phyloP scores from a whole-genome alignment of 1,284 basidiomycete genomes.

The Prillingera fragicola region DNA sequence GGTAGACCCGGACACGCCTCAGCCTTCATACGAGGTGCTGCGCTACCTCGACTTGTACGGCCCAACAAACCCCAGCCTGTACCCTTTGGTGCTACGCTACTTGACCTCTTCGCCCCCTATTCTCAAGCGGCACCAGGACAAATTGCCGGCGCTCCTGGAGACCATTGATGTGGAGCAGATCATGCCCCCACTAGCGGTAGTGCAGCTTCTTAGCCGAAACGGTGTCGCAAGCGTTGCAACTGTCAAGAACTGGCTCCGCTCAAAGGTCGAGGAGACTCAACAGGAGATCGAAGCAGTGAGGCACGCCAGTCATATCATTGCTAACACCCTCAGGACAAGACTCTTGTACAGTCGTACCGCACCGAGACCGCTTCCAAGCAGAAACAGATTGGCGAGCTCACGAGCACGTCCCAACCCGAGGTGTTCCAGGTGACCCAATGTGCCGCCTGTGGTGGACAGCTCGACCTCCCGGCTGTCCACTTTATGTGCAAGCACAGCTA shows the following conservation, averaged over 20 bases:
- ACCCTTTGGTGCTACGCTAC: conserved; percentile 83
- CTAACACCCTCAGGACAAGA: conserved; percentile 60
- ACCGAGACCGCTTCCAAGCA: conserved; percentile 74
- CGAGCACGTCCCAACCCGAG: conserved; percentile 66
- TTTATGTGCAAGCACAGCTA: conserved; percentile 99
- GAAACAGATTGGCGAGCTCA: conserved; percentile 72
- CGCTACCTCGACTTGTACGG: conserved; percentile 70
- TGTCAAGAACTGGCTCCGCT: conserved; percentile 81
- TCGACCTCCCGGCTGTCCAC: conserved; percentile 88
- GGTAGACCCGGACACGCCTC: not conserved
- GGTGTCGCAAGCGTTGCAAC: conserved; percentile 81
- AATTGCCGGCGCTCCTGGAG: conserved; percentile 66
- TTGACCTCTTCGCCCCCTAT: conserved; percentile 71
- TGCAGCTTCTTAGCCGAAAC: conserved; percentile 81
- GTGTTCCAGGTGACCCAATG: conserved; percentile 94
- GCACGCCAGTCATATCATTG: conserved; percentile 9
- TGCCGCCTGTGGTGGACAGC: conserved; percentile 74
- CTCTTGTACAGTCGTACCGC: conserved; percentile 78
- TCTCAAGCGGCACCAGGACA: conserved; percentile 62
- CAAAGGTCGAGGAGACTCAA: conserved; percentile 64
- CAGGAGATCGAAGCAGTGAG: conserved; percentile 74
- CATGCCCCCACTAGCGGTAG: conserved; percentile 79
- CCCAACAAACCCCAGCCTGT: conserved; percentile 63
- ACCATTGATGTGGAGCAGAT: conserved; percentile 72
- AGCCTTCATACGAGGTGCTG: conserved; percentile 64